Evolutionary conservation across 1,284 basidiomycete genomes (phyloP), one percentile per base, ranked within the genome.

Genomic region (Leucocoprinus gongylophorus): DNA sequence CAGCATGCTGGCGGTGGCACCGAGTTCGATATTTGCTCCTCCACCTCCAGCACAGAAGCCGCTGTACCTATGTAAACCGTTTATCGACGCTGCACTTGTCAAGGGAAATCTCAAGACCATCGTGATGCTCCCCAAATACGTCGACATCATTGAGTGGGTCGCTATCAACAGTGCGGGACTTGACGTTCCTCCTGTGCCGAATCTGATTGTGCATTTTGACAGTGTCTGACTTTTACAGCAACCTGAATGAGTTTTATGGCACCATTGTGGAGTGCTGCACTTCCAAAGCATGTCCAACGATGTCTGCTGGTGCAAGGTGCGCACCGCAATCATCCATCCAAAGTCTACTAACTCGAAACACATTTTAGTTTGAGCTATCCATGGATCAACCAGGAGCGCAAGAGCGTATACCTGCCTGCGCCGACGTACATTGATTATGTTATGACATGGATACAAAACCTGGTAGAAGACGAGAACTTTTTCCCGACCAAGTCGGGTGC

Each of bases 341-440:
- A 39, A 57, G 50, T 26, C 2, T 45, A 50, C 18, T 55, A 39
- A 28, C 38, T 41, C 33, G 38, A 33, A 44, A 35, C n/a, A 18
- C 29, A 15, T 30, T 26, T 20, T 65, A 95, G 93, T 52, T 78
- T 98, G 64, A 95, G 90, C 69, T 99, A 98, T 71, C 95, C 94
- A 3, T 99, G 95, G 95, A 90, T 97, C 62, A 97, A 97, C 70
- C 86, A 91, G 63, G 91, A 91, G 68, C 88, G 94, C 51, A 95
- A 95, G 66, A 89, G 88, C 59, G 91, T 98, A 38, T 85, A 95
- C 59, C 76, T 99, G 0, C 87, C 97, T 0, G 95, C 95, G 3
- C 93, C 97, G 6, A 95, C 93, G n/a, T 99, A 99, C 70, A 95
- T 98, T 62, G 95, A 99, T 74, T 97, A 94, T 62, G 95, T 98